A percentile compares a stretch with the other conserved stretches of the same genome.
phyloP scores from a whole-genome alignment of 305 asterid species.

The Fraxinus sp. region DNA sequence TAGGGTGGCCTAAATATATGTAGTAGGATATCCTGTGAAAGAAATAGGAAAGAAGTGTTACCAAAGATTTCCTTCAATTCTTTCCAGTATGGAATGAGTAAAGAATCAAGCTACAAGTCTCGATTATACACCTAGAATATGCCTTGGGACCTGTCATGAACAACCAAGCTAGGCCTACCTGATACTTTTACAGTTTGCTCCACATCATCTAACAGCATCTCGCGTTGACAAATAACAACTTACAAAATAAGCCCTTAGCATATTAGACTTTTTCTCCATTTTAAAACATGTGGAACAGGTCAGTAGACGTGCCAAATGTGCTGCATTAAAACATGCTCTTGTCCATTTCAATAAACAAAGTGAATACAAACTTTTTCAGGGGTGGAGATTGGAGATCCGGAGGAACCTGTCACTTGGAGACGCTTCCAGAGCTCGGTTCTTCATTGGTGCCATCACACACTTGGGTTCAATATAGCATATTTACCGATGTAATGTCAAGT shows the following conservation, averaged over 20 bases:
- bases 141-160: not conserved
- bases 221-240: no score
- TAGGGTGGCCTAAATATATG: not conserved
- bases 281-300: not conserved
- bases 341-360: not conserved
- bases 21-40: not conserved
- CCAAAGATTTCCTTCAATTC: no score
- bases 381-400: constrained; percentile 95
- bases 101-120: no score
- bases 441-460: constrained; percentile 64
- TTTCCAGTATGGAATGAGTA: no score
- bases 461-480: constrained; percentile 56
- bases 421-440: constrained; percentile 71
- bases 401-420: constrained; percentile 76
- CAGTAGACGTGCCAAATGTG: not conserved
- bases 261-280: not conserved
- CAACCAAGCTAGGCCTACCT: not conserved
- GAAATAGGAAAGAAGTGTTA: not conserved
- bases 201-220: not conserved
- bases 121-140: not conserved
- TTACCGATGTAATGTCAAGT: constrained; percentile 34
- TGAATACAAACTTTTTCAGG: constrained; percentile 34
- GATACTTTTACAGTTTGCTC: not conserved
- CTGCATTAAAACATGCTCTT: not conserved
- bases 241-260: not conserved